Percentiles rank a stretch among this genome's conserved stretches.
phyloP scores from a whole-genome alignment of 225 moss, liverwort and hornwort species.

The Polytrichum commune region DNA sequence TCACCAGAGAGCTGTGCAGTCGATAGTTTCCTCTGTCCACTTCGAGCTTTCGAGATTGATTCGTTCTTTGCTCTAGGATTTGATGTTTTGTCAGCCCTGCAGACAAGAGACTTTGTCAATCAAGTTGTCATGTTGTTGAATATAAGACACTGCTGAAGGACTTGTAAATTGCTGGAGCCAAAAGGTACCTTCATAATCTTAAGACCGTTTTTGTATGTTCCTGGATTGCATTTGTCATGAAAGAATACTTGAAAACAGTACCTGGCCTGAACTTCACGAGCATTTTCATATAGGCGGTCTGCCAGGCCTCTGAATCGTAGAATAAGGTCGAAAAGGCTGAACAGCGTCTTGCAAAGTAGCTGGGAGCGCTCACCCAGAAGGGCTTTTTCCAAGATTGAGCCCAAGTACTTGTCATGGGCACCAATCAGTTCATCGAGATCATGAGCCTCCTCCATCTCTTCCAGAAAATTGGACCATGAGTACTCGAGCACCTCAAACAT shows the following conservation, averaged over 20 bases:
- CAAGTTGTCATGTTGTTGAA: no score
- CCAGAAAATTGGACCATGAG: conserved; percentile 96
- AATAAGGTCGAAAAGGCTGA: conserved; percentile 93
- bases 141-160: no score
- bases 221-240: not conserved
- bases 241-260: conserved; percentile 16
- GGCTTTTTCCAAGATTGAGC: conserved; percentile 92
- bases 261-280: conserved; percentile 94
- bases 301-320: conserved; percentile 93
- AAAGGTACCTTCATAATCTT: no score
- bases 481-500: conserved; percentile 99
- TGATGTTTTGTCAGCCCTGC: conserved; percentile 65
- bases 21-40: conserved; percentile 51
- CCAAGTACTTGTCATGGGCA: conserved; percentile 97
- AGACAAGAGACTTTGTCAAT: not conserved
- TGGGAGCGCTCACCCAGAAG: conserved; percentile 94
- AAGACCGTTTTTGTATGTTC: no score
- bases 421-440: conserved; percentile 94
- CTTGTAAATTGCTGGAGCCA: no score
- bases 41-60: conserved; percentile 26
- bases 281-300: conserved; percentile 93
- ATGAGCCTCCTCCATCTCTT: conserved; percentile 97
- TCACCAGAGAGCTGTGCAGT: conserved; percentile 74
- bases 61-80: conserved; percentile 65
- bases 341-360: conserved; percentile 95